phyloP scores from a whole-genome alignment of 768 basidiomycete genomes.

The Punctularia strigosozonata region DNA sequence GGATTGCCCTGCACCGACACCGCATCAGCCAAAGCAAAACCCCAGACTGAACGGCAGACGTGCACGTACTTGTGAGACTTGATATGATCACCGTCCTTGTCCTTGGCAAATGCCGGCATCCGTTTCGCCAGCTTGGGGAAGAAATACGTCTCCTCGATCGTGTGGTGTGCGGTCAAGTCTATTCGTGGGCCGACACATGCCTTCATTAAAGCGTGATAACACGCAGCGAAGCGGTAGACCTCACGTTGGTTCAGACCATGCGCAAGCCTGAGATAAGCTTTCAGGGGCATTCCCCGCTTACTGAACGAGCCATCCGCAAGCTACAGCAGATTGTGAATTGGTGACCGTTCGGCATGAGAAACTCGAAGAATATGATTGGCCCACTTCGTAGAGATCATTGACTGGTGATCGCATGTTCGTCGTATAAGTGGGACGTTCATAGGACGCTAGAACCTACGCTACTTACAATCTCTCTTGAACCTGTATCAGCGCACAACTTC shows the following conservation, averaged over 20 bases:
- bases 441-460: background rate
- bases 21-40: no score
- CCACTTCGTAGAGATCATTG: conserved; percentile 32
- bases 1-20: no score
- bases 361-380: background rate
- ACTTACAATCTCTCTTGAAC: conserved; percentile 40
- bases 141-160: conserved; percentile 38
- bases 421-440: no score
- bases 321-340: conserved; percentile 13
- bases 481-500: no score
- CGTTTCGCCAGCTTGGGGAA: conserved; percentile 39
- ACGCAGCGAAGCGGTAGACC: conserved; percentile 2
- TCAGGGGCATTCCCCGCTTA: conserved; percentile 29
- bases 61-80: conserved; percentile 43
- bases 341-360: background rate
- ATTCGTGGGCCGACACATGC: background rate
- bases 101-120: conserved; percentile 33
- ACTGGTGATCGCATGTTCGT: conserved; percentile 21
- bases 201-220: background rate
- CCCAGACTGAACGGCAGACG: no score
- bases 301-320: conserved; percentile 41
- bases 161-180: conserved; percentile 47
- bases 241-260: conserved; percentile 29
- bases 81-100: conserved; percentile 30
- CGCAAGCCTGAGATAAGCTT: conserved; percentile 28